Evolutionary conservation across 768 basidiomycete genomes (phyloP), one percentile per base, ranked within the genome.

Genomic region (Phlebiopsis flavidoalba): DNA sequence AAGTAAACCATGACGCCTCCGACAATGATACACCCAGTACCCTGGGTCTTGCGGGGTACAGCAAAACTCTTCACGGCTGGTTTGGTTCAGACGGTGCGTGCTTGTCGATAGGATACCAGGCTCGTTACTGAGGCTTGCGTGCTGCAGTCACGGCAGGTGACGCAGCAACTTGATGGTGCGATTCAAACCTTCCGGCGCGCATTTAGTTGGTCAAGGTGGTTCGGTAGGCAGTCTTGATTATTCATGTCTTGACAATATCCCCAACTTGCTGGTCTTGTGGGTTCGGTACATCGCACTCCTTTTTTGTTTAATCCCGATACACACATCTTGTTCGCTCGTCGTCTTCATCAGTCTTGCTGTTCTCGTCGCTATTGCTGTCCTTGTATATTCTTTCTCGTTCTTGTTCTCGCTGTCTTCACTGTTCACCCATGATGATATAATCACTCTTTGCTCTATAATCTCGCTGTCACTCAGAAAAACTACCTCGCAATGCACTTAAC

Each of bases 301-400:
- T 17, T 12, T 17, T 43, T 2, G 11, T 43, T 43, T 17, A 43
- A 43, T 47, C 40, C 31, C 17, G 21, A 47, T 21, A 24, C 21
- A 8, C 45, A 26, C 24, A 31, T 49, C 22, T 48, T 58, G 31
- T 12, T 15, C 40, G 40, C 40, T 43, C 17, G 17, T 43, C 8
- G 26, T 31, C 46, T 46, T 31, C 47, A 14, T 10, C 49, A 40
- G 15, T 50, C n/a, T 24, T 40, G 24, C 26, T 36, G 21, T 37
- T 43, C 1, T 11, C n/a, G 36, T 37, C n/a, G 12, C n/a, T 45
- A 22, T 11, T 54, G 36, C 17, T 60, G 15, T 53, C 47, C 14
- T 35, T 48, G n/a, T n/a, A 37, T 53, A 45, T 43, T 61, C 66
- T 54, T 63, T 65, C 64, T 49, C 61, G 60, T 60, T 57, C 67